These are phyloP conservation scores for Agaricus sinodeliciosus DNA, from an alignment of 768 basidiomycete species.

Conservation along the genomic window DNA sequence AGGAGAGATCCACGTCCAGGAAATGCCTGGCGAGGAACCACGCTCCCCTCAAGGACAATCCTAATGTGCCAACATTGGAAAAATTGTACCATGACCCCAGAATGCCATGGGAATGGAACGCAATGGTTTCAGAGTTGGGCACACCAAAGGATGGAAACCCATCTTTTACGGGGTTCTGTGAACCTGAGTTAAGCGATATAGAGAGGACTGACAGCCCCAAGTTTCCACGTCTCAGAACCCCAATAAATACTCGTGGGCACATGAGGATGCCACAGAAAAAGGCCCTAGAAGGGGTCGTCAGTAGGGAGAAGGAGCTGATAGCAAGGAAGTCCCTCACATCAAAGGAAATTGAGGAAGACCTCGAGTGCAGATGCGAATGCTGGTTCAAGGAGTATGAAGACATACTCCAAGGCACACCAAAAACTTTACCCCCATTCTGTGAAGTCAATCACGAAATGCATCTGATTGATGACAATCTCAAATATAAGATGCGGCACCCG, in stretches of 20 bases:
- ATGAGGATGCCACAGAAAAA: too few species aligned
- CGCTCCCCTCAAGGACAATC: not conserved
- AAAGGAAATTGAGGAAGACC: not conserved
- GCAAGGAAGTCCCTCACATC: not conserved
- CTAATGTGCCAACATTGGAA: not conserved
- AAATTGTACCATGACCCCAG: constrained; percentile 13
- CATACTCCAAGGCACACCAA: constrained; percentile 17
- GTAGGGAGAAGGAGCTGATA: not conserved
- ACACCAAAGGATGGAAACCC: not conserved
- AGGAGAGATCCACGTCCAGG: not conserved
- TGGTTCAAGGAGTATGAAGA: constrained; percentile 18
- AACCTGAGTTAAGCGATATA: not conserved
- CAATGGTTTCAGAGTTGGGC: not conserved
- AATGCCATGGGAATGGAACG: constrained; percentile 19
- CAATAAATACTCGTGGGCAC: not conserved
- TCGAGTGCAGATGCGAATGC: not conserved
- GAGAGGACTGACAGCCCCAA: not conserved
- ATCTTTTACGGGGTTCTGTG: not conserved
- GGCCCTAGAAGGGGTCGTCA: not conserved
- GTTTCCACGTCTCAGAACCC: not conserved
- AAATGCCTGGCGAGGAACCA: not conserved
- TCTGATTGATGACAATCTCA: constrained; percentile 22
- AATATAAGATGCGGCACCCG: constrained; percentile 24
- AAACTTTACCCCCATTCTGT: constrained; percentile 24
- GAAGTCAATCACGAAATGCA: constrained; percentile 33